phyloP scores from a whole-genome alignment of 2,329 filamentous ascomycete genomes.

The Metarhizium brunneum region DNA sequence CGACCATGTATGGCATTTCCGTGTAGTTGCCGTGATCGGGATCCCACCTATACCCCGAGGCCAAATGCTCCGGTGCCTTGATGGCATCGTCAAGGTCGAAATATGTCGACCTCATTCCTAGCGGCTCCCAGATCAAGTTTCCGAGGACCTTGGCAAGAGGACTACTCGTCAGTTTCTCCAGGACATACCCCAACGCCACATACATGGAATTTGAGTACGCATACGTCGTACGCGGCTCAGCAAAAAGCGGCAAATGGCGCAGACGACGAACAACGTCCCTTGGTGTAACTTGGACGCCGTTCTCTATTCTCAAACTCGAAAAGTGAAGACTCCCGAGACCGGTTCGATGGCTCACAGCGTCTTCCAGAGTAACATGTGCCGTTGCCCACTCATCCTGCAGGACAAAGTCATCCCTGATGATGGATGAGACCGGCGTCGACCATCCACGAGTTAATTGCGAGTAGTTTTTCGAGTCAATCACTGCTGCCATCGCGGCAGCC shows the following conservation, averaged over 20 bases:
- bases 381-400: conserved; percentile 35
- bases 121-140: conserved; percentile 32
- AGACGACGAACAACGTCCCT: conserved; percentile 31
- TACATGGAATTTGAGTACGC: conserved; percentile 45
- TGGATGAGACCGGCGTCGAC: conserved; percentile 33
- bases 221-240: conserved; percentile 34
- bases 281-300: conserved; percentile 21
- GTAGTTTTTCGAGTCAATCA: conserved; percentile 34
- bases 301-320: conserved; percentile 11
- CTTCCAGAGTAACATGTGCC: conserved; percentile 40
- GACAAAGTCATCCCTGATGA: conserved; percentile 44
- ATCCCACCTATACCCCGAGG: conserved; percentile 33
- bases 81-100: conserved; percentile 19
- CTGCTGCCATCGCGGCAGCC: conserved; percentile 37
- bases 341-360: conserved; percentile 42
- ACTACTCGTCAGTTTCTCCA: conserved; percentile 30
- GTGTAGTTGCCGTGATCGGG: conserved; percentile 14
- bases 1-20: conserved; percentile 16
- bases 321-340: conserved; percentile 36
- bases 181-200: conserved; percentile 30
- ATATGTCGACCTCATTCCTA: conserved; percentile 37
- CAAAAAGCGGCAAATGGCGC: conserved; percentile 32
- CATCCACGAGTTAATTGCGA: conserved; percentile 27
- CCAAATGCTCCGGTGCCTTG: conserved; percentile 21
- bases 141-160: conserved; percentile 30